Evolutionary conservation across 2,329 filamentous ascomycete genomes (phyloP).

Genomic region (Talaromyces islandicus): DNA sequence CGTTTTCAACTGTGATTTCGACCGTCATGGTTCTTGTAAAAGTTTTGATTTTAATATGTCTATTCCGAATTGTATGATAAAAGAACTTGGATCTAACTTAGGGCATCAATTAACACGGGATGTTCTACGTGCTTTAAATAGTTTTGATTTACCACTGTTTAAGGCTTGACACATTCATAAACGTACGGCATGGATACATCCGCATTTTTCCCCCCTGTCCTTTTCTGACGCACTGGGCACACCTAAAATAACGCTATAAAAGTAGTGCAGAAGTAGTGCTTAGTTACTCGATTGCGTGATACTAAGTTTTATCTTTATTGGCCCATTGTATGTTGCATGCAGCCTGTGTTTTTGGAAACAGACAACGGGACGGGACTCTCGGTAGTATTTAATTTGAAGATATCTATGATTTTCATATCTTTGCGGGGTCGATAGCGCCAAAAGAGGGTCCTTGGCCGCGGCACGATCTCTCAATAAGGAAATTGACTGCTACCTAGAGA

Average conservation of each 20-base stretch:
- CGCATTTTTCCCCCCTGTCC: neutral
- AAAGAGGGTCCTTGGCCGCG: neutral
- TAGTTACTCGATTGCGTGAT: neutral
- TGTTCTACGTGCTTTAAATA: neutral
- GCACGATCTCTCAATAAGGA: neutral
- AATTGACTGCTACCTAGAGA: neutral
- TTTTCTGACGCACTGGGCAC: neutral
- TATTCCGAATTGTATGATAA: neutral
- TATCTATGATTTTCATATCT: neutral
- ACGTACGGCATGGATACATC: neutral
- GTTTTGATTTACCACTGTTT: neutral
- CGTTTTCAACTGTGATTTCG: neutral
- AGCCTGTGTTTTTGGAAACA: neutral
- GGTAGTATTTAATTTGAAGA: neutral
- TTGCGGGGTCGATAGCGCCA: neutral
- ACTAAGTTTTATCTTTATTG: neutral
- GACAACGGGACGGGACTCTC: neutral
- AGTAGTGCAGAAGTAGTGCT: neutral
- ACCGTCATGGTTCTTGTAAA: neutral
- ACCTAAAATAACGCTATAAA: neutral
- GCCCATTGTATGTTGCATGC: neutral
- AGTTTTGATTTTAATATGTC: neutral
- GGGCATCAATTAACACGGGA: neutral
- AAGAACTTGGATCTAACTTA: neutral
- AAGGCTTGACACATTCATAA: neutral